Conservation (phyloP, 306 rosid genomes). For the Sicyos baderoa region DNA sequence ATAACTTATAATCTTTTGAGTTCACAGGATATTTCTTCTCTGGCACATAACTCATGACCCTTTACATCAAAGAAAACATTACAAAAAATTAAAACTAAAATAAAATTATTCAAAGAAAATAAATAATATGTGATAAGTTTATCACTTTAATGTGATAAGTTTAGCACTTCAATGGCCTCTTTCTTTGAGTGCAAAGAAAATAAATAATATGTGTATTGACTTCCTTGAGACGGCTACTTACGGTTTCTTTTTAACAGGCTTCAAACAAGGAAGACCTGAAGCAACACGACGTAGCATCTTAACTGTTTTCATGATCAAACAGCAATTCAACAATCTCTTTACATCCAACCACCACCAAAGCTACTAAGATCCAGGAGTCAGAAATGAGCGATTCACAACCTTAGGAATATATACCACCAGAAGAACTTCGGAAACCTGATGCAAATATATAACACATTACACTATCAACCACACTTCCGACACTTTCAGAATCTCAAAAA, state of each 20-base stretch:
- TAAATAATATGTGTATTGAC: background rate
- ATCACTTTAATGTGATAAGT: constrained; percentile 31
- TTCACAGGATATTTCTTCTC: constrained; percentile 66
- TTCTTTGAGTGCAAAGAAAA: constrained; percentile 26
- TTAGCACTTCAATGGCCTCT: constrained; percentile 35
- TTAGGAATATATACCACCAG: too few species aligned
- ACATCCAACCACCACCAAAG: background rate
- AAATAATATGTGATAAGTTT: constrained; percentile 31
- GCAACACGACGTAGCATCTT: background rate
- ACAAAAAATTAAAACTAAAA: background rate
- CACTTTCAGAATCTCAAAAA: background rate
- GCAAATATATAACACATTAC: background rate
- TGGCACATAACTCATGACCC: constrained; percentile 50
- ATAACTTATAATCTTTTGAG: constrained; percentile 73
- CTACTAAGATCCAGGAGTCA: background rate
- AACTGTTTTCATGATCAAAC: background rate
- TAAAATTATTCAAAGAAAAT: too few species aligned
- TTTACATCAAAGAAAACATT: constrained; percentile 34
- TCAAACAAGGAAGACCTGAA: constrained; percentile 20
- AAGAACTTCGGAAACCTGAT: background rate
- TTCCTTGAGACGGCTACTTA: background rate
- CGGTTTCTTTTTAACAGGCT: background rate
- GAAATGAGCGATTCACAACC: background rate
- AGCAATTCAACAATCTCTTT: background rate
- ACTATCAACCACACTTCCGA: background rate